phyloP scores from a whole-genome alignment of 2,329 filamentous ascomycete genomes.

The Aspergillus fischeri region DNA sequence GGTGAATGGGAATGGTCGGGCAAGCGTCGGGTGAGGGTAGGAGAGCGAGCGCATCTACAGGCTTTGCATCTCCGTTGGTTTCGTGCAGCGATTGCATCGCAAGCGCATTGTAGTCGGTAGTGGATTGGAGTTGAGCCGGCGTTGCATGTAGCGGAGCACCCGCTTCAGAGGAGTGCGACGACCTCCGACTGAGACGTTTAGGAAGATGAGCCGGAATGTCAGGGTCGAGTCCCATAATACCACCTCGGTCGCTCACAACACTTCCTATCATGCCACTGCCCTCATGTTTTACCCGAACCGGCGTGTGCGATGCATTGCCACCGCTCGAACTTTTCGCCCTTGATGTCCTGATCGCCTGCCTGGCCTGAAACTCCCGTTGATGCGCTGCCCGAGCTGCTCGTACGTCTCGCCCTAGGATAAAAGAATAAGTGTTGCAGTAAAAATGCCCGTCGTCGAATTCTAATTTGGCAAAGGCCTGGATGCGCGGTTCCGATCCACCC shows the following conservation, averaged over 20 bases:
- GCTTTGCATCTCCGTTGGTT: constrained; percentile 34
- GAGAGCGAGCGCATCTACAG: constrained; percentile 44
- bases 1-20: constrained; percentile 59
- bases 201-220: constrained; percentile 39
- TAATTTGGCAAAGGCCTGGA: constrained; percentile 61
- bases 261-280: constrained; percentile 45
- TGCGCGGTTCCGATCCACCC: constrained; percentile 41
- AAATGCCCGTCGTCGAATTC: constrained; percentile 63
- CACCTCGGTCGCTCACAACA: constrained; percentile 54
- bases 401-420: constrained; percentile 60
- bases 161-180: constrained; percentile 47
- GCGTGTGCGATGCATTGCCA: constrained; percentile 41
- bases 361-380: constrained; percentile 41
- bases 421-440: constrained; percentile 60
- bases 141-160: constrained; percentile 33
- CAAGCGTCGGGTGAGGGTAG: constrained; percentile 51
- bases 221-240: constrained; percentile 49
- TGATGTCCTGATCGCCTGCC: constrained; percentile 36
- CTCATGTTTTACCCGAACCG: constrained; percentile 43
- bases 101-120: constrained; percentile 44
- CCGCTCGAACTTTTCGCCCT: constrained; percentile 46
- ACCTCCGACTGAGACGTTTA: constrained; percentile 43
- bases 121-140: constrained; percentile 35
- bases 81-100: constrained; percentile 43
- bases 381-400: constrained; percentile 47